phyloP scores from a whole-genome alignment of 2,329 filamentous ascomycete species.

The Sordariomycetes sp. region DNA sequence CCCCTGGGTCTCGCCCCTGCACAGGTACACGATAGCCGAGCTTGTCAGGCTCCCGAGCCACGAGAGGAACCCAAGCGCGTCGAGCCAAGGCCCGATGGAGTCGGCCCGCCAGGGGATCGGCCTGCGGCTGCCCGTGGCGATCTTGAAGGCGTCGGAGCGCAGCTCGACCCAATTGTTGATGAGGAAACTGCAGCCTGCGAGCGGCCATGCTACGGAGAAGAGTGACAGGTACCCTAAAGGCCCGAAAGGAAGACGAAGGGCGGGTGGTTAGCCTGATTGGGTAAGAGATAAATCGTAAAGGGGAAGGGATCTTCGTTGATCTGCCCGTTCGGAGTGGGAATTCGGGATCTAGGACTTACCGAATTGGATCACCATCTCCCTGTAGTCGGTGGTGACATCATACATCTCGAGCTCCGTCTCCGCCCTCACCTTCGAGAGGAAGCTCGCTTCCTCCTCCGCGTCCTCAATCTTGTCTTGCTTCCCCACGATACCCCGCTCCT shows the following conservation, averaged over 20 bases:
- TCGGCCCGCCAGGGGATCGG: conserved; percentile 84
- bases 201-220: conserved; percentile 88
- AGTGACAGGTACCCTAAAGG: conserved; percentile 67
- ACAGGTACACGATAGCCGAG: conserved; percentile 80
- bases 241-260: background rate
- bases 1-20: conserved; percentile 49
- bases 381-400: conserved; percentile 79
- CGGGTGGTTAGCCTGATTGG: background rate
- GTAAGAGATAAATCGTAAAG: background rate
- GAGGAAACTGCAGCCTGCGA: conserved; percentile 80
- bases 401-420: conserved; percentile 76
- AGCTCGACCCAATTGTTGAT: conserved; percentile 96
- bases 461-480: conserved; percentile 45
- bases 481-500: conserved; percentile 45
- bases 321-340: background rate
- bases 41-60: conserved; percentile 88
- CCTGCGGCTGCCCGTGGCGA: conserved; percentile 76
- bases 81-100: conserved; percentile 87
- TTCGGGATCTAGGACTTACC: conserved; percentile 23
- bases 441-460: conserved; percentile 61
- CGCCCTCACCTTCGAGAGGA: conserved; percentile 67
- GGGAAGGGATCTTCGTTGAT: background rate
- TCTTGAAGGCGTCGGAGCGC: conserved; percentile 87
- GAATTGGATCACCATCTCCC: conserved; percentile 85
- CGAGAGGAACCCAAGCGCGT: conserved; percentile 75